Conservation (phyloP, 108 stramenopile species). For the Seminavis robusta region DNA sequence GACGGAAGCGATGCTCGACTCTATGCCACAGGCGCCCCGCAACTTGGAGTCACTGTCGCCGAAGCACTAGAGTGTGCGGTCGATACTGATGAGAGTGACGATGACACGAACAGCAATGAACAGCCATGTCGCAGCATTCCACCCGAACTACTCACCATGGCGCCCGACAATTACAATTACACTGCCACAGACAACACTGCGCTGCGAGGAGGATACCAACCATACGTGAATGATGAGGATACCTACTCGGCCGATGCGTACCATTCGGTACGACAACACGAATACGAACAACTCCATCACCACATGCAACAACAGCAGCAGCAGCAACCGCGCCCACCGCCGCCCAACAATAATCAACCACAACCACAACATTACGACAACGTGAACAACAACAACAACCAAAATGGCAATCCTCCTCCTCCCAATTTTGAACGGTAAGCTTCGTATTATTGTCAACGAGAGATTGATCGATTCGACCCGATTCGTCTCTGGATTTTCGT, state of each 20-base stretch:
- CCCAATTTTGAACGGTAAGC: no score
- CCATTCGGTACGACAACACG: slow-evolving; percentile 54
- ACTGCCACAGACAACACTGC: not conserved
- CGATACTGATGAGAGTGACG: not conserved
- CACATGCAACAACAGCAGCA: slow-evolving; percentile 40
- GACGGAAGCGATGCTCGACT: slow-evolving; percentile 81
- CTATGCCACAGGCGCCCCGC: slow-evolving; percentile 55
- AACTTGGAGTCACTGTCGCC: slow-evolving; percentile 63
- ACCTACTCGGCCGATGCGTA: slow-evolving; percentile 29
- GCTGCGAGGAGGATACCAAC: slow-evolving; percentile 31
- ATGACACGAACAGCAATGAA: not conserved
- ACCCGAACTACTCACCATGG: slow-evolving; percentile 21
- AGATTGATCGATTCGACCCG: no score
- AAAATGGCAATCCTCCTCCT: no score
- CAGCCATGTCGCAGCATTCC: slow-evolving; percentile 27
- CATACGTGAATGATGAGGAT: slow-evolving; percentile 1
- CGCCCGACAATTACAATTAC: no score
- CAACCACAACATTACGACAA: no score
- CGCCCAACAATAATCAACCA: no score
- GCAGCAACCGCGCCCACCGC: not conserved
- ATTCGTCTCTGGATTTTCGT: no score
- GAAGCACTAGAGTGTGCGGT: slow-evolving; percentile 46
- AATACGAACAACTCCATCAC: slow-evolving; percentile 63
- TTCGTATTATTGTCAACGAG: no score
- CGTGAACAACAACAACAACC: no score